Conservation (phyloP, 805 yeast genomes). For the Pichia manshurica region DNA sequence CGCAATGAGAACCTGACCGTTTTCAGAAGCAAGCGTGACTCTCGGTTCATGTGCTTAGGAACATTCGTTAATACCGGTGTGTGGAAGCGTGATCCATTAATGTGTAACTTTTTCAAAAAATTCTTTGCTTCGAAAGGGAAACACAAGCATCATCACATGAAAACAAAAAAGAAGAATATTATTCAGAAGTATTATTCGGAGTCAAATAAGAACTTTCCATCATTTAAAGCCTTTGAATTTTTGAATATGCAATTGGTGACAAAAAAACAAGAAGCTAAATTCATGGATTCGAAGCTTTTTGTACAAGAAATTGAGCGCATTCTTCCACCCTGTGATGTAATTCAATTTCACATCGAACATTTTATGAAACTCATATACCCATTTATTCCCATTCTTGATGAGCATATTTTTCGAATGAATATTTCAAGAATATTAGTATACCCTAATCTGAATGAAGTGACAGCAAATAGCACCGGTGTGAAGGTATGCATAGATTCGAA, state of each 20-base stretch:
- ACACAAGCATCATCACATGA: neutral
- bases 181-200: constrained; percentile 2
- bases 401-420: constrained; percentile 30
- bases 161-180: neutral
- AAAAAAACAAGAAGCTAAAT: neutral
- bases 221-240: constrained; percentile 1
- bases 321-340: constrained; percentile 29
- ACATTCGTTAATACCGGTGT: constrained; percentile 10
- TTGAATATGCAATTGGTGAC: constrained; percentile 1
- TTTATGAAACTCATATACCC: constrained; percentile 40
- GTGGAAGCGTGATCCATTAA: constrained; percentile 20
- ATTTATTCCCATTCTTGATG: constrained; percentile 43
- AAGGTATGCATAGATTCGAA: constrained; percentile 12
- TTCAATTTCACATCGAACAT: constrained; percentile 34
- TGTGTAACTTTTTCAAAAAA: constrained; percentile 10
- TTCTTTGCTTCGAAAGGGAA: constrained; percentile 9
- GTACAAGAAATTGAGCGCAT: constrained; percentile 12
- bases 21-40: constrained; percentile 13
- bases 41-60: constrained; percentile 14
- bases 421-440: constrained; percentile 30
- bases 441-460: constrained; percentile 1
- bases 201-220: neutral
- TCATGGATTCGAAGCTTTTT: neutral
- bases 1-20: constrained; percentile 1
- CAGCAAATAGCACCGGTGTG: neutral